Conservation (phyloP, 257 asterid genomes). For the Voacanga thouarsii region DNA sequence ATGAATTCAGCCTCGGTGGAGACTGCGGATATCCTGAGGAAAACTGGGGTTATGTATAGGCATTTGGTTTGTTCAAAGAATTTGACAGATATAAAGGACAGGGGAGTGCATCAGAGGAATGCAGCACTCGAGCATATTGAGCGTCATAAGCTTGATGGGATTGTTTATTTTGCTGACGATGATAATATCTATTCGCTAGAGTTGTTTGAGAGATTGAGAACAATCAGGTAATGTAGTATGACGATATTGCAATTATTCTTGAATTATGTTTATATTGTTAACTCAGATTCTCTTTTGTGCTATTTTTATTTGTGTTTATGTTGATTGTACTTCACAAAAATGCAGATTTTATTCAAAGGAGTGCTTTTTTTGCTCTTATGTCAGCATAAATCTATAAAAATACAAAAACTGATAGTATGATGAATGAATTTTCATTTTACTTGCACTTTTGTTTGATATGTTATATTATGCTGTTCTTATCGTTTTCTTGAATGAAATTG, state of each 20-base stretch:
- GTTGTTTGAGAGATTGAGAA: slow-evolving; percentile 71
- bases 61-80: slow-evolving; percentile 72
- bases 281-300: neutral
- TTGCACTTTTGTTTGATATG: neutral
- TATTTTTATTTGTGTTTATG: neutral
- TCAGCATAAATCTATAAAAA: neutral
- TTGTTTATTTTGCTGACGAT: slow-evolving; percentile 91
- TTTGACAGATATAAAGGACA: slow-evolving; percentile 62
- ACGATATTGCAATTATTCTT: neutral
- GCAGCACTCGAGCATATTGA: slow-evolving; percentile 87
- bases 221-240: slow-evolving; percentile 52
- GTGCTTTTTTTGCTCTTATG: neutral
- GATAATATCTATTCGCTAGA: slow-evolving; percentile 77
- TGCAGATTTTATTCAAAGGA: neutral
- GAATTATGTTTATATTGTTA: slow-evolving; percentile 3
- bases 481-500: neutral
- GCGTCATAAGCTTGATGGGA: slow-evolving; percentile 81
- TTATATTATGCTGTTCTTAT: neutral
- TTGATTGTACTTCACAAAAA: neutral
- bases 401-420: neutral
- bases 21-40: slow-evolving; percentile 78
- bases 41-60: slow-evolving; percentile 70
- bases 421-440: neutral
- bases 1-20: slow-evolving; percentile 67
- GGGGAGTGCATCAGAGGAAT: slow-evolving; percentile 86